phyloP scores from a whole-genome alignment of 768 basidiomycete species.

The Lentinula sp. region DNA sequence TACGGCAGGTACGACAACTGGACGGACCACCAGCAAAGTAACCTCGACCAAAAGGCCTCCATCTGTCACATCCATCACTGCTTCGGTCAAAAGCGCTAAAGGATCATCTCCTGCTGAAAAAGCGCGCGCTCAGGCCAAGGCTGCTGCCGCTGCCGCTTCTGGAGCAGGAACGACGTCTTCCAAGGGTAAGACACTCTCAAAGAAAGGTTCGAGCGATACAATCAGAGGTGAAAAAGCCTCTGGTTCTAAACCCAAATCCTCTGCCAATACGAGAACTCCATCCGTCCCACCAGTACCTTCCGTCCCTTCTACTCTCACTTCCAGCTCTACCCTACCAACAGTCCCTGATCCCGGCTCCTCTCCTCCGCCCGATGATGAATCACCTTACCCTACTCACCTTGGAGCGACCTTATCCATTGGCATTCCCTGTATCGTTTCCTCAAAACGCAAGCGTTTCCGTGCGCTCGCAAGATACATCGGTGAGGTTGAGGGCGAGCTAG shows the following conservation, averaged over 20 bases:
- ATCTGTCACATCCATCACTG: neutral
- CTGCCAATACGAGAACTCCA: neutral
- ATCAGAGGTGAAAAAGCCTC: slow-evolving; percentile 13
- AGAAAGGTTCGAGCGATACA: slow-evolving; percentile 30
- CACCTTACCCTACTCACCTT: slow-evolving; percentile 11
- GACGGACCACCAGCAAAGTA: neutral
- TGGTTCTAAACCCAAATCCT: neutral
- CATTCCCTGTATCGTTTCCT: slow-evolving; percentile 86
- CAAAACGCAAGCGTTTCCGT: slow-evolving; percentile 76
- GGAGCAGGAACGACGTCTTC: neutral
- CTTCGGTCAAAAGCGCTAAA: neutral
- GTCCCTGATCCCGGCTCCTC: neutral
- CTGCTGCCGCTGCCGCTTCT: neutral
- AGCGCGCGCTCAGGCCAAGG: neutral
- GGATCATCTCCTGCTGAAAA: neutral
- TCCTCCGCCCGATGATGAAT: slow-evolving; percentile 10
- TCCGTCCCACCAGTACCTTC: neutral
- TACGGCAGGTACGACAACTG: neutral
- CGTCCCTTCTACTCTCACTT: neutral
- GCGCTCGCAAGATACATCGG: slow-evolving; percentile 87
- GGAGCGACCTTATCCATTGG: slow-evolving; percentile 77
- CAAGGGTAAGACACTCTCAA: slow-evolving; percentile 21
- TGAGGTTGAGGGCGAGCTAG: slow-evolving; percentile 73
- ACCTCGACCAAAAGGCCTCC: neutral
- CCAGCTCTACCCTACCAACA: neutral